Base-by-base conservation (phyloP, 2,329 filamentous ascomycete species). In the Ophiocordyceps camponoti-leonardi region DNA sequence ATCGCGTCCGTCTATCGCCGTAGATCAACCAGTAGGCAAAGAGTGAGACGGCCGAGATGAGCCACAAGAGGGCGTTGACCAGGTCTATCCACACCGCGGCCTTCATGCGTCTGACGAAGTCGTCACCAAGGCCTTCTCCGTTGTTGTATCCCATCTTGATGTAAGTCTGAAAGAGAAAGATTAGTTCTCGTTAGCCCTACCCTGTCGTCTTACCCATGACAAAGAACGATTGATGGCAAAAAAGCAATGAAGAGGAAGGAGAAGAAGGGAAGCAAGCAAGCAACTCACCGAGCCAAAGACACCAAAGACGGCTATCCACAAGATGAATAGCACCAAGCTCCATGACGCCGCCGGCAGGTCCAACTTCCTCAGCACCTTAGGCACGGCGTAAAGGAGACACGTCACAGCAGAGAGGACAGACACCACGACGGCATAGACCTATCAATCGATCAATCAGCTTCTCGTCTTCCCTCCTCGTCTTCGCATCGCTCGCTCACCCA, bases 31-130 rank as follows among this genome's bases (percentile, higher is more conserved):
- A 86, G 57, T 81, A 74, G 2, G 69, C 58, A 14, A 67, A 66
- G 14, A 73, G 67, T 26, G 71, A 75, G 13, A 73, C 48, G 4
- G 75, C 71, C 3, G 76, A 79, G 42, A 80, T 61, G 44, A 86
- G 64, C 87, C 87, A 94, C 44, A 94, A 68, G 14, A 86, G 58
- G 60, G 86, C 73, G 58, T 81, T 85, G 42, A 74, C 67, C 44
- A 94, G 61, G 60, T 90, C 83, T 42, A 94, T 71, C 83, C 85
- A 94, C 16, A 92, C 84, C 6, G 86, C 84, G 57, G 81, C 79
- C 66, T 87, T 86, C 86, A 94, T 94, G 47, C 84, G 73, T 52
- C 69, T 65, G 47, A 90, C 72, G 44, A 72, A 78, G 39, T 55
- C 54, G 57, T 84, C 72, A 14, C 78, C 79, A 6, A 4, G 22